A percentile compares a stretch with the other conserved stretches of the same genome.
These are phyloP conservation scores for Heliamphora exappendiculata DNA, from an alignment of 148 eudicot genomes.

Conservation along the genomic window DNA sequence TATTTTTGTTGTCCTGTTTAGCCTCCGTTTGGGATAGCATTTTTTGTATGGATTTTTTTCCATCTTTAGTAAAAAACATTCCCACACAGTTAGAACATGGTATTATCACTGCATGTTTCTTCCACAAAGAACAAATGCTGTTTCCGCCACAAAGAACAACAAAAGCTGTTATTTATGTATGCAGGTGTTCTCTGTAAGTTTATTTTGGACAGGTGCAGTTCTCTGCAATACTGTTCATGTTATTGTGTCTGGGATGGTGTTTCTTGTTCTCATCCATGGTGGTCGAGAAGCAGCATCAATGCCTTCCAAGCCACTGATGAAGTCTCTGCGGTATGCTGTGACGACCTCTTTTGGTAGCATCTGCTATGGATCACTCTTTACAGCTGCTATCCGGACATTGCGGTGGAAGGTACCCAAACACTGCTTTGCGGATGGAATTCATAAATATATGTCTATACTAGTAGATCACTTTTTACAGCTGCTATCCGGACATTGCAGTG, in stretches of 20 bases:
- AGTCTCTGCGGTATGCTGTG: constrained; percentile 69
- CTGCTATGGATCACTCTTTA: constrained; percentile 94
- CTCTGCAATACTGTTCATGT: constrained; percentile 95
- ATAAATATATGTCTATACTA: background rate
- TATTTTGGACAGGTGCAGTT: constrained; percentile 99
- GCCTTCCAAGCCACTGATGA: constrained; percentile 73
- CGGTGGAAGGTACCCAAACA: constrained; percentile 71
- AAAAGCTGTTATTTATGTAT: constrained; percentile 13
- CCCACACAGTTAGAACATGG: background rate
- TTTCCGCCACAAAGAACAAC: constrained; percentile 7
- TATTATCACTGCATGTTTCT: background rate
- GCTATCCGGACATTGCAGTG: constrained; percentile 88
- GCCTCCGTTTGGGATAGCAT: too few relatives aligned
- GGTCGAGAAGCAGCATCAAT: constrained; percentile 72
- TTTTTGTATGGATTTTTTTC: too few relatives aligned
- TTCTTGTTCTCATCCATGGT: constrained; percentile 87
- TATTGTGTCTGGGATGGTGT: constrained; percentile 91
- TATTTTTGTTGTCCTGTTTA: background rate
- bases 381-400: constrained; percentile 90
- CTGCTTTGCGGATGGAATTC: constrained; percentile 9
- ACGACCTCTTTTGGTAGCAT: constrained; percentile 97
- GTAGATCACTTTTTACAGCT: constrained; percentile 85
- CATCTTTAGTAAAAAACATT: too few relatives aligned
- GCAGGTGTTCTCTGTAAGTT: constrained; percentile 84
- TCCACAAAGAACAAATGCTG: background rate